Conservation (phyloP, 2,329 filamentous ascomycete species). For the Pyrenochaeta sp. region DNA sequence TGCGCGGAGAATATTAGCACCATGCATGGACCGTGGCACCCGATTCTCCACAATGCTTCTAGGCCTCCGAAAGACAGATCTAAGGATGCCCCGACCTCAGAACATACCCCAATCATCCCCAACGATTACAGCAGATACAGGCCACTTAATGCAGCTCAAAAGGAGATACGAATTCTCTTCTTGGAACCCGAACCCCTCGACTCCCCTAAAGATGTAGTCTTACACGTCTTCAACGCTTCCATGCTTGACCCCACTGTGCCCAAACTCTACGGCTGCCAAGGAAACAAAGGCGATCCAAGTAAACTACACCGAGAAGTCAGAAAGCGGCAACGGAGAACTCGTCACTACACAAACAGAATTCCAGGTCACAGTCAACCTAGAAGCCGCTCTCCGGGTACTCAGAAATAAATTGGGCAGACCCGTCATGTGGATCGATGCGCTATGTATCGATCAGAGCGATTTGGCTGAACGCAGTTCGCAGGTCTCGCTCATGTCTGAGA, state of each 20-base stretch:
- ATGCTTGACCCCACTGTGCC: background rate
- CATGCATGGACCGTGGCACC: background rate
- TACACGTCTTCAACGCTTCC: background rate
- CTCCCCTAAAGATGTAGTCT: background rate
- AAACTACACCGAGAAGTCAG: background rate
- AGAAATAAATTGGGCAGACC: background rate
- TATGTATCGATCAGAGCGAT: conserved; percentile 17
- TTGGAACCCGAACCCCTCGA: background rate
- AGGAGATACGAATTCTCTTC: background rate
- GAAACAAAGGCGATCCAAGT: background rate
- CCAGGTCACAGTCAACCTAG: background rate
- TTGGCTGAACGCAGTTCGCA: conserved; percentile 8
- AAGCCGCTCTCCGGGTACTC: background rate
- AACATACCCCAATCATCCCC: background rate
- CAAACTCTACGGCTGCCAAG: background rate
- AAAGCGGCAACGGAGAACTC: background rate
- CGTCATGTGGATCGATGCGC: conserved; percentile 13
- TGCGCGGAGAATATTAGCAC: no score
- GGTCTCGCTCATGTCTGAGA: conserved; percentile 9
- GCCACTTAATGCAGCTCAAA: background rate
- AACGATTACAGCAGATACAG: background rate
- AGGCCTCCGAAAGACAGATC: background rate
- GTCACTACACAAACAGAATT: background rate
- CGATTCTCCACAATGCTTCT: background rate
- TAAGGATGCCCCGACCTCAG: background rate